A percentile compares a stretch with the other conserved stretches of the same genome.
Conservation (phyloP, 1,284 basidiomycete species). For the Ustilago hordei region DNA sequence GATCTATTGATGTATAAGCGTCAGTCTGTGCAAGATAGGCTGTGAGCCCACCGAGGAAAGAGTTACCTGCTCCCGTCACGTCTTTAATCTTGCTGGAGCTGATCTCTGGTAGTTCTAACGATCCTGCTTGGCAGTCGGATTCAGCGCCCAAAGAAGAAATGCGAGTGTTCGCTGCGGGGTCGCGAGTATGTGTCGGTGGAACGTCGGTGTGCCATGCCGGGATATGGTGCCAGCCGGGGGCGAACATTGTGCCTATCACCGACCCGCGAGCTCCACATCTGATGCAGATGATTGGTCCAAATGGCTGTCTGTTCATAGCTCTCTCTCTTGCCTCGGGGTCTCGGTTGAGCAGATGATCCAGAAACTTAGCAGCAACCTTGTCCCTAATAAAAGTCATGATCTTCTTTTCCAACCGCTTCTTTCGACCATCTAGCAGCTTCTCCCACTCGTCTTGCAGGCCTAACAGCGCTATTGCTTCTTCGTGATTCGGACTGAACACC, state of each 20-base stretch:
- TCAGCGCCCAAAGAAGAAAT: background rate
- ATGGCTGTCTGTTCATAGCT: background rate
- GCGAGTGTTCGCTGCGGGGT: background rate
- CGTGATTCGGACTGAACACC: constrained; percentile 74
- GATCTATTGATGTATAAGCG: constrained; percentile 8
- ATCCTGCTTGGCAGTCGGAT: background rate
- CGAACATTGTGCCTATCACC: constrained; percentile 32
- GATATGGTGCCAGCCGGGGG: constrained; percentile 25
- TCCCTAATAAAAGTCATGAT: constrained; percentile 29
- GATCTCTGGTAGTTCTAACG: background rate
- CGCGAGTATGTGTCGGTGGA: background rate
- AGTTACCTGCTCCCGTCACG: constrained; percentile 59
- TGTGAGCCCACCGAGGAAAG: constrained; percentile 53
- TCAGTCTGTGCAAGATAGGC: constrained; percentile 36
- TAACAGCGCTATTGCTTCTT: constrained; percentile 71
- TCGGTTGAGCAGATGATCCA: constrained; percentile 1
- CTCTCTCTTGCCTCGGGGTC: background rate
- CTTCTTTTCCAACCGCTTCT: background rate
- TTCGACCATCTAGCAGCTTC: background rate
- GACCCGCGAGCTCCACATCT: constrained; percentile 54
- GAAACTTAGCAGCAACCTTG: constrained; percentile 26
- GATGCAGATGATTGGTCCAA: constrained; percentile 52
- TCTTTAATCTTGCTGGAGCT: constrained; percentile 35
- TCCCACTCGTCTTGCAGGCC: constrained; percentile 42
- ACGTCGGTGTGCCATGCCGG: constrained; percentile 43